Evolutionary conservation across 352 stramenopile genomes (phyloP), one percentile per base, ranked within the genome.

Genomic region (Globisporangium radiosum): DNA sequence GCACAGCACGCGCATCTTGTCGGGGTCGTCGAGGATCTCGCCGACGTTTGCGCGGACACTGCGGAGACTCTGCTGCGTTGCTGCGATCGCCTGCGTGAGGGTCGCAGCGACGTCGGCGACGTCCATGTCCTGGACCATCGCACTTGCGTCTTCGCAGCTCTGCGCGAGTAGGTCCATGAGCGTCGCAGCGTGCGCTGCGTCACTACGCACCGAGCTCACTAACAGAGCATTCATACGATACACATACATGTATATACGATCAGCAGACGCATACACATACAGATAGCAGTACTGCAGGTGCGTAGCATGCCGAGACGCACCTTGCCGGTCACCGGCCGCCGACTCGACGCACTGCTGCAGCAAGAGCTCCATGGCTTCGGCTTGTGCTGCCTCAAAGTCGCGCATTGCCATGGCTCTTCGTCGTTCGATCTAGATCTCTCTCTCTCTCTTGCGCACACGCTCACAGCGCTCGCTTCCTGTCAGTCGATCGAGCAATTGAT

Each of bases 81-180:
- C 76, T 15, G 64, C 62, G 45, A 93, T 78, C 9, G 73, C 79
- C 25, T 78, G 64, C 11, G 74, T 71, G 56, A 93, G 69, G 47
- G 63, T 71, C 15, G 58, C 37, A 6, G 78, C 71, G 39, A 93
- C 76, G 52, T 93, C 70, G 9, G 75, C 71, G n/a, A 71, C 65
- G 48, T 64, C 75, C 37, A 93, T 59, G 37, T 81, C 68, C 45
- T 76, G 62, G 52, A 90, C 66, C 36, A 62, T 64, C 3, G 76
- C 76, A 49, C 71, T 81, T 11, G 79, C 79, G 11, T 90, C 79
- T 36, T 78, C 77, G 59, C 84, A 93, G 11, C 62, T 74, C 56
- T 87, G 71, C 6, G 79, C 81, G 40, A 93, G 64, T 14, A 87
- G 60, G 53, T 90, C 74, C 69, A 92, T 69, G 25, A 92, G 68